These are phyloP conservation scores for Ochromonas danica DNA, from an alignment of 108 stramenopile species.

Conservation along the genomic window DNA sequence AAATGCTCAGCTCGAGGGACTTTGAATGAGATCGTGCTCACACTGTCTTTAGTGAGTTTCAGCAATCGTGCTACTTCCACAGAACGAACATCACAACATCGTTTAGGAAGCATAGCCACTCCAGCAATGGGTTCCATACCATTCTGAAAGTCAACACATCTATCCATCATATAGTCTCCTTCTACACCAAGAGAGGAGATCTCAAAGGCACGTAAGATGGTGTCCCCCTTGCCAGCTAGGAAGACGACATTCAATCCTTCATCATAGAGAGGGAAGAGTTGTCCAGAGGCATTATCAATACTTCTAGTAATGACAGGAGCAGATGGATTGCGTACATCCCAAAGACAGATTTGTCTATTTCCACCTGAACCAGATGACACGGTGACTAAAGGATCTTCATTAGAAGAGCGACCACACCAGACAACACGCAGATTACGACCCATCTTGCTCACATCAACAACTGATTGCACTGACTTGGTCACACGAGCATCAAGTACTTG, in stretches of 20 bases:
- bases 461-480: too few relatives aligned
- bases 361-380: slow-evolving; percentile 39
- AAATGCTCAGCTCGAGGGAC: slow-evolving; percentile 51
- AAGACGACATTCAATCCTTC: slow-evolving; percentile 47
- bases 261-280: slow-evolving; percentile 43
- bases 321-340: slow-evolving; percentile 47
- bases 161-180: slow-evolving; percentile 36
- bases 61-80: slow-evolving; percentile 51
- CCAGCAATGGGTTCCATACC: slow-evolving; percentile 46
- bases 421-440: background rate
- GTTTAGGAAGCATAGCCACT: slow-evolving; percentile 41
- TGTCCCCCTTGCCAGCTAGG: slow-evolving; percentile 48
- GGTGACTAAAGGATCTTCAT: background rate
- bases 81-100: slow-evolving; percentile 29
- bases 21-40: slow-evolving; percentile 46
- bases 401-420: background rate
- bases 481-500: background rate
- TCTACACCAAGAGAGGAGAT: background rate
- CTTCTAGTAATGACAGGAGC: slow-evolving; percentile 42
- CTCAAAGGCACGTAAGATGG: background rate
- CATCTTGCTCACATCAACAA: background rate
- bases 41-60: slow-evolving; percentile 47
- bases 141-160: slow-evolving; percentile 37
- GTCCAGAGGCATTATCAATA: slow-evolving; percentile 49
- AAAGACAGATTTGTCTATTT: slow-evolving; percentile 46